Evolutionary conservation across 139 green algal genomes (phyloP).

Genomic region (Haematococcus sp.): DNA sequence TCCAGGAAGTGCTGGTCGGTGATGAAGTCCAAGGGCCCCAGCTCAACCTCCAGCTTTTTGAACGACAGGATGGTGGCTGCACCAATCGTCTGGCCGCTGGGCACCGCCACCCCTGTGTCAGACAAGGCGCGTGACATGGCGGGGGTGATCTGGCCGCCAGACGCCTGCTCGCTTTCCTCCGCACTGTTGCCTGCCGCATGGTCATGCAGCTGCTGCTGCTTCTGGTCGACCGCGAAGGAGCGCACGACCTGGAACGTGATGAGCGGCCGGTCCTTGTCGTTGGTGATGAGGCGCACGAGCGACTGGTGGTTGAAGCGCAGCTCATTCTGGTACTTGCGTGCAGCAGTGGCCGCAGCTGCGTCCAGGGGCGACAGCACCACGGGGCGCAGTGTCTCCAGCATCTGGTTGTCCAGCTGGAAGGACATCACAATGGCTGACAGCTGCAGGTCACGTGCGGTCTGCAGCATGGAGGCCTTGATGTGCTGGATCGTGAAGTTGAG

Average conservation of each 20-base stretch:
- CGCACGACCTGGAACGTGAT: conserved; percentile 46
- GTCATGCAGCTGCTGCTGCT: conserved; percentile 1
- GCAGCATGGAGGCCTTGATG: conserved; percentile 22
- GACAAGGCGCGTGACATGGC: not conserved
- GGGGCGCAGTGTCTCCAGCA: conserved; percentile 73
- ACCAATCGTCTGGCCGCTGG: not conserved
- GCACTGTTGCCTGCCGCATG: not conserved
- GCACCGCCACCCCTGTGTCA: conserved; percentile 6
- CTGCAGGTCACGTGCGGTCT: conserved; percentile 34
- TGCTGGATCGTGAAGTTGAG: conserved; percentile 69
- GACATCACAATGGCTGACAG: conserved; percentile 38
- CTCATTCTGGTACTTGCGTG: not conserved
- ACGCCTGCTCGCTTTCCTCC: not conserved
- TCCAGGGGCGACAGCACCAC: conserved; percentile 72
- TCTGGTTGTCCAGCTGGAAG: conserved; percentile 87
- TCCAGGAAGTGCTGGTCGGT: conserved; percentile 44
- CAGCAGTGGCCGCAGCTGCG: not conserved
- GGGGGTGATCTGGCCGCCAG: not conserved
- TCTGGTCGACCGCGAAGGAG: conserved; percentile 36
- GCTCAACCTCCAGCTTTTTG: conserved; percentile 64
- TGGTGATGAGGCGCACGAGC: conserved; percentile 3
- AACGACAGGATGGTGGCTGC: conserved; percentile 67
- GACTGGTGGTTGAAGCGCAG: conserved; percentile 19
- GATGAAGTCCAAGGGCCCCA: conserved; percentile 50
- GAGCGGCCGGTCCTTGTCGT: conserved; percentile 29